A percentile compares a stretch with the other conserved stretches of the same genome.
phyloP scores from a whole-genome alignment of 2,329 filamentous ascomycete species.

The Aspergillus sp. region DNA sequence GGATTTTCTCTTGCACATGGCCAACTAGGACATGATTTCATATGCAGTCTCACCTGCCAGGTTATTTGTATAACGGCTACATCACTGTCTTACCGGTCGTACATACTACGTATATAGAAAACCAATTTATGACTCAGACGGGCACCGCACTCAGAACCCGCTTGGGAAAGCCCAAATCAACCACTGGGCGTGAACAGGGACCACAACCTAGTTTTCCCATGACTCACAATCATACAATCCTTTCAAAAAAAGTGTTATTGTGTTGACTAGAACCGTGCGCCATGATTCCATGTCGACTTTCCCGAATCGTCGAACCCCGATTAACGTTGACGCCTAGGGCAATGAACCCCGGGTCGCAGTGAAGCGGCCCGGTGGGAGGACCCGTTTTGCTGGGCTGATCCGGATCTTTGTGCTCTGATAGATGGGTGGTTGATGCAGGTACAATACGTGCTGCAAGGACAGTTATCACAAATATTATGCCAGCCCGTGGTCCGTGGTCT shows the following conservation, averaged over 20 bases:
- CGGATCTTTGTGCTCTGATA: background rate
- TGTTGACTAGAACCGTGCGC: background rate
- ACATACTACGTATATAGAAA: background rate
- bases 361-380: background rate
- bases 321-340: background rate
- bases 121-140: background rate
- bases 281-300: background rate
- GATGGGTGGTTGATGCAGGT: background rate
- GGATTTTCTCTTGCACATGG: no score
- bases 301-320: background rate
- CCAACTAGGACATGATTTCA: no score
- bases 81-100: no score
- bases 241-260: background rate
- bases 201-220: no score
- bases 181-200: no score
- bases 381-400: background rate
- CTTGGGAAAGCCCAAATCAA: no score
- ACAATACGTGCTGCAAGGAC: background rate
- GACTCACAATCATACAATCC: background rate
- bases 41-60: no score
- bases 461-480: background rate
- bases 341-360: constrained; percentile 1
- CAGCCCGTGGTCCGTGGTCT: background rate
- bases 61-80: no score
- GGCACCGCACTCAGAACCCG: background rate